phyloP scores from a whole-genome alignment of 768 basidiomycete genomes.

The Xerocomus spinulosus region DNA sequence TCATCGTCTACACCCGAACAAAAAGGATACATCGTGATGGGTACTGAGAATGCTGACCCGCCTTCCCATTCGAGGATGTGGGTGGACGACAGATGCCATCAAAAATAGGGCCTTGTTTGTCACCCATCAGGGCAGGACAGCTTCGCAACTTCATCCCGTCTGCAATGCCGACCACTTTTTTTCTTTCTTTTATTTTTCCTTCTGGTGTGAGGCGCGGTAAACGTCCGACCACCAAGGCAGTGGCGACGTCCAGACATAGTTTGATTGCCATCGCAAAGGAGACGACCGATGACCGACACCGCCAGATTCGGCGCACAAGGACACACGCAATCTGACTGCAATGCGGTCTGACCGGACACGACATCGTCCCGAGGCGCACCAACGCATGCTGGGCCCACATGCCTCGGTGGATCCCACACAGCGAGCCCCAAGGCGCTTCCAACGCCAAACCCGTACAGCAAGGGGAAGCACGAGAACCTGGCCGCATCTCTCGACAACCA shows the following conservation, averaged over 20 bases:
- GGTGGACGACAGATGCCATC: conserved; percentile 8
- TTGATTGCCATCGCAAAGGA: conserved; percentile 6
- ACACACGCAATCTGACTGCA: conserved; percentile 2
- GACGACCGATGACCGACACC: no score
- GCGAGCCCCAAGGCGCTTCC: not conserved
- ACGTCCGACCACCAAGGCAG: conserved; percentile 21
- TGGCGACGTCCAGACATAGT: conserved; percentile 7
- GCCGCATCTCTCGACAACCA: conserved; percentile 3
- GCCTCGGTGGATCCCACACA: conserved; percentile 6
- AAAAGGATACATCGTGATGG: not conserved
- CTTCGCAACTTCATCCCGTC: conserved; percentile 15
- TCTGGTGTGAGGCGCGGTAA: no score
- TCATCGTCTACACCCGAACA: conserved; percentile 22
- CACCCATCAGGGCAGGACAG: conserved; percentile 8
- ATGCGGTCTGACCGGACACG: not conserved
- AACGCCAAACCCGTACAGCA: conserved; percentile 7
- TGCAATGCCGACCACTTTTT: no score
- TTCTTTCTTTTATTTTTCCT: no score
- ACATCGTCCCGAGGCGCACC: conserved; percentile 2
- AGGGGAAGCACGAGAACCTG: conserved; percentile 11
- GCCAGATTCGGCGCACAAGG: conserved; percentile 4
- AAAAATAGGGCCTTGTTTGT: conserved; percentile 1
- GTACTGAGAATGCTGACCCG: no score
- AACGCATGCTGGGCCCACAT: conserved; percentile 3
- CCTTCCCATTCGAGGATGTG: conserved; percentile 12